Evolutionary conservation across 2,329 filamentous ascomycete genomes (phyloP).

Genomic region (Chaetoscypha palmicola): DNA sequence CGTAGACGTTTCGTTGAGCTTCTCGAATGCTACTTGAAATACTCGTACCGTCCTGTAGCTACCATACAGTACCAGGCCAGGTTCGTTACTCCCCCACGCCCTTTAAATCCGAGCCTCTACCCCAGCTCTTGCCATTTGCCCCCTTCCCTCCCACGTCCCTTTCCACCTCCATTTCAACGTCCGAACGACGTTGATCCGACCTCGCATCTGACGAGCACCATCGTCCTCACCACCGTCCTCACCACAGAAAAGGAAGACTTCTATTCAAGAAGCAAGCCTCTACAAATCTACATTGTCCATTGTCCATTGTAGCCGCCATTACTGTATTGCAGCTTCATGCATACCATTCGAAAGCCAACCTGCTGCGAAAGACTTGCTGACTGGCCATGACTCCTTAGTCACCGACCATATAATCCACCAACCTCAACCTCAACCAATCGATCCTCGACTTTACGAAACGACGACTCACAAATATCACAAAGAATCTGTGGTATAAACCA

Average conservation of each 20-base stretch:
- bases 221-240: no score
- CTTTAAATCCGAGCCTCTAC: neutral
- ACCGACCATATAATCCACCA: neutral
- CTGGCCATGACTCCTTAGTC: neutral
- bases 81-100: neutral
- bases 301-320: neutral
- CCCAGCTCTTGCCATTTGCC: neutral
- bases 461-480: no score
- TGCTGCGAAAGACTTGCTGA: neutral
- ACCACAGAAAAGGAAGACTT: no score
- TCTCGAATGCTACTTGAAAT: no score
- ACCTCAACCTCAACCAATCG: neutral
- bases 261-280: no score
- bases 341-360: neutral
- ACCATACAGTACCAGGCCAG: neutral
- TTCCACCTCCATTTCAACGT: neutral
- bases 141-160: neutral
- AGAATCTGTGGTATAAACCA: neutral
- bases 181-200: neutral
- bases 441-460: neutral
- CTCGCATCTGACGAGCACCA: neutral
- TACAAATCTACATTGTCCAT: neutral
- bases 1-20: no score
- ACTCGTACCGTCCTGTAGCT: no score
- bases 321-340: neutral